phyloP scores from a whole-genome alignment of 163 green algal genomes.

The Volvox carteri region DNA sequence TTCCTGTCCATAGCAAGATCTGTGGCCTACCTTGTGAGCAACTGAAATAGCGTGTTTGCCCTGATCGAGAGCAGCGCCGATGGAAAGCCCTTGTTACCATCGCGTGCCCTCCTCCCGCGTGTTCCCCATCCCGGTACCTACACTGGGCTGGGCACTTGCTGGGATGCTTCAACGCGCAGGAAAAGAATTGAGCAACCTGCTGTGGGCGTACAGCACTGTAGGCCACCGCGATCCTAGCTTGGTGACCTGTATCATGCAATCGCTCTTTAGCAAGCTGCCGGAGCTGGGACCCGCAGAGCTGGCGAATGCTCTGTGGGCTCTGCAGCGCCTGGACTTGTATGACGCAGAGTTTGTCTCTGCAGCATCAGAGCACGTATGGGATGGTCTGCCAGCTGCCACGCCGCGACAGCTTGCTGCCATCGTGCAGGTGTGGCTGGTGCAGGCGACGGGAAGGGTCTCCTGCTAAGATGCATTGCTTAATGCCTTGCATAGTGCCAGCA shows the following conservation, averaged over 20 bases:
- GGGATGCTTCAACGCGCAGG: too few species aligned
- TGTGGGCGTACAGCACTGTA: conserved; percentile 47
- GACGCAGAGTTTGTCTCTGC: conserved; percentile 7
- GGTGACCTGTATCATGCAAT: neutral
- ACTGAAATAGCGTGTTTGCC: too few species aligned
- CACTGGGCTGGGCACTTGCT: too few species aligned
- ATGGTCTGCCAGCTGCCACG: neutral
- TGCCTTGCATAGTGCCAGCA: too few species aligned
- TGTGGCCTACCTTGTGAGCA: too few species aligned
- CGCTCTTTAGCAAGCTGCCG: neutral
- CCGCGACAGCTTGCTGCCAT: conserved; percentile 40
- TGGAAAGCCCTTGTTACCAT: too few species aligned
- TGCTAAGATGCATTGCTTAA: too few species aligned
- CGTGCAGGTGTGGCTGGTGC: conserved; percentile 11
- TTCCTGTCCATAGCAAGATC: too few species aligned
- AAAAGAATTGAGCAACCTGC: conserved; percentile 30
- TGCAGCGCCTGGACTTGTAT: conserved; percentile 10
- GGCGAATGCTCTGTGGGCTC: conserved; percentile 35
- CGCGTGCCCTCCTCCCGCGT: too few species aligned
- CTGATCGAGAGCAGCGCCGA: too few species aligned
- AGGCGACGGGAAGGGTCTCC: neutral
- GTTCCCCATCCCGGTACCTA: too few species aligned
- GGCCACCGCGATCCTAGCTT: conserved; percentile 19
- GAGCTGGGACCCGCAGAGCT: conserved; percentile 18
- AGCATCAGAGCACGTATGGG: conserved; percentile 36